These are phyloP conservation scores for Medicago lupulina DNA, from an alignment of 306 rosid genomes.

Conservation along the genomic window DNA sequence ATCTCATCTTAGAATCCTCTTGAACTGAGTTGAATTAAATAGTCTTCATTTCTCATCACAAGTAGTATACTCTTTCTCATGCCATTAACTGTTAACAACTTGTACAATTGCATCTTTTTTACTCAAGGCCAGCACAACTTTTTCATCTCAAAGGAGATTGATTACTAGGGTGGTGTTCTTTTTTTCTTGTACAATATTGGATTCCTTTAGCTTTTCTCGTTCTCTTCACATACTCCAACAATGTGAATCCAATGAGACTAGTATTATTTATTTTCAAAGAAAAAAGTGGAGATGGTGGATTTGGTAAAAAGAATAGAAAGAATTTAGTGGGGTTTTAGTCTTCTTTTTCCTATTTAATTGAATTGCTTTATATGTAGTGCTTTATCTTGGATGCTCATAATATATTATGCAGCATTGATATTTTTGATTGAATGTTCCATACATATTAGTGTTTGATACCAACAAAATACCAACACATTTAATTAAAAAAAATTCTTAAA, in stretches of 20 bases:
- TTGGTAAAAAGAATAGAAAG: conserved; percentile 53
- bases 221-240: background rate
- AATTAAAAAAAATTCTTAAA: no score
- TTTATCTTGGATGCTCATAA: conserved; percentile 33
- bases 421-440: no score
- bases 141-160: background rate
- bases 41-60: background rate
- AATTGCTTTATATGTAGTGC: conserved; percentile 27
- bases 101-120: conserved; percentile 33
- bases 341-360: background rate
- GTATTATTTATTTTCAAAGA: background rate
- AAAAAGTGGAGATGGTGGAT: conserved; percentile 56
- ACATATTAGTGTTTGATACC: no score
- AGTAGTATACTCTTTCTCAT: background rate
- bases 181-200: background rate
- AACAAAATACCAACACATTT: no score
- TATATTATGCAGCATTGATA: no score
- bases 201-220: background rate
- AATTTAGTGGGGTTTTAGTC: background rate
- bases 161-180: background rate
- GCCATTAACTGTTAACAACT: background rate
- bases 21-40: background rate
- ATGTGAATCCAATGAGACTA: background rate
- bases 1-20: conserved; percentile 68
- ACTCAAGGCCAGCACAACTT: background rate